Evolutionary conservation across 139 green algal genomes (phyloP), one percentile per base, ranked within the genome.

Genomic region (Chara braunii): DNA sequence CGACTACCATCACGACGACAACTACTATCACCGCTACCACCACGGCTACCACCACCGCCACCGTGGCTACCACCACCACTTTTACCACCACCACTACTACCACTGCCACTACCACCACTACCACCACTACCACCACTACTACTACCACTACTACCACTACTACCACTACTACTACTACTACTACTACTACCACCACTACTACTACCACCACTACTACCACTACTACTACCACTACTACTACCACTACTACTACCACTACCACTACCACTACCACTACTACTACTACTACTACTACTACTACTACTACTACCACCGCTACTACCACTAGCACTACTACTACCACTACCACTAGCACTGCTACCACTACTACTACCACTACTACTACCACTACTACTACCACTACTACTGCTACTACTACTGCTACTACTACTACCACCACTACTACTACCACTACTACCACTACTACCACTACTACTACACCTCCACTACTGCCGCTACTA

Each of bases 1-100:
- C n/a, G n/a, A n/a, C n/a, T n/a, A n/a, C n/a, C n/a, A n/a, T n/a
- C n/a, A n/a, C n/a, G n/a, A n/a, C n/a, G n/a, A n/a, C n/a, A n/a
- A n/a, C n/a, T n/a, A n/a, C n/a, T n/a, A n/a, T n/a, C n/a, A n/a
- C n/a, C n/a, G n/a, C n/a, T n/a, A n/a, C n/a, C n/a, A n/a, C n/a
- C n/a, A n/a, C n/a, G n/a, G n/a, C n/a, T n/a, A n/a, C n/a, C n/a
- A n/a, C n/a, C n/a, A n/a, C n/a, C n/a, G n/a, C n/a, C n/a, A n/a
- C n/a, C n/a, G 40, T 48, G 18, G 18, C 18, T 48, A 18, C 18
- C 18, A 48, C 18, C 18, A 48, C 18, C 40, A 48, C 18, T 48
- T 48, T 48, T 48, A 48, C 40, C 40, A 48, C 40, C 40, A 48
- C 40, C 40, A 48, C 40, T 18, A 48, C 40, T 18, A 48, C 40